A percentile compares a stretch with the other conserved stretches of the same genome.
These are phyloP conservation scores for Pterula multifida DNA, from an alignment of 1,284 basidiomycete species.

Conservation along the genomic window DNA sequence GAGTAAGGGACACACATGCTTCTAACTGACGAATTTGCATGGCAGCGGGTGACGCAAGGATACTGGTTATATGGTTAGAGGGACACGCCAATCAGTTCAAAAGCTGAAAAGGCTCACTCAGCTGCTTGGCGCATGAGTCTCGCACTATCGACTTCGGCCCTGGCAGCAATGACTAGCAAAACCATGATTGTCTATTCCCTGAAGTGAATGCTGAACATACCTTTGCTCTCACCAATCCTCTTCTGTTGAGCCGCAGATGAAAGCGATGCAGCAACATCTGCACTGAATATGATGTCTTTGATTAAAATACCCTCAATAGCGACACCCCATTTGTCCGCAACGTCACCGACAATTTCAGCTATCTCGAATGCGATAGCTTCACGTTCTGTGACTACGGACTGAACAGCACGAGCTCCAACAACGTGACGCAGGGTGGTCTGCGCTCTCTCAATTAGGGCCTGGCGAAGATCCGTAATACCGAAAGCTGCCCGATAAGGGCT, in stretches of 20 bases:
- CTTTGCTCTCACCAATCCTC: constrained; percentile 86
- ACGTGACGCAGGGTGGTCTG: constrained; percentile 95
- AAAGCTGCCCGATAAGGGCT: constrained; percentile 87
- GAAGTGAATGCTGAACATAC: neutral
- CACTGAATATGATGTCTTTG: constrained; percentile 88
- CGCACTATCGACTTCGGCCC: constrained; percentile 91
- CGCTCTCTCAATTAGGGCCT: constrained; percentile 84
- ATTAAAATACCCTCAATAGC: constrained; percentile 90
- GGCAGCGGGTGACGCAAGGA: constrained; percentile 84
- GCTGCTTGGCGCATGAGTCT: constrained; percentile 91
- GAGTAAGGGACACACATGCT: constrained; percentile 54
- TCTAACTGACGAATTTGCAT: constrained; percentile 97
- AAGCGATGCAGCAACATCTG: constrained; percentile 85
- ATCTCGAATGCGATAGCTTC: constrained; percentile 95
- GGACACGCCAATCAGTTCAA: neutral
- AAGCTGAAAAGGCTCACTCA: constrained; percentile 22
- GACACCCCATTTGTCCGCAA: constrained; percentile 90
- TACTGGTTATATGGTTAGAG: constrained; percentile 35
- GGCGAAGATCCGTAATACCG: constrained; percentile 80
- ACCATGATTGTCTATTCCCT: too few species aligned
- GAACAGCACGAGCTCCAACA: constrained; percentile 80
- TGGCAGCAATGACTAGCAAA: constrained; percentile 73
- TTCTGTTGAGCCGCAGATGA: constrained; percentile 92
- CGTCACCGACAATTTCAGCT: constrained; percentile 83
- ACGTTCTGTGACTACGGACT: constrained; percentile 83